Base-by-base conservation (phyloP, 805 yeast species). In the Kuraishia cidri region DNA sequence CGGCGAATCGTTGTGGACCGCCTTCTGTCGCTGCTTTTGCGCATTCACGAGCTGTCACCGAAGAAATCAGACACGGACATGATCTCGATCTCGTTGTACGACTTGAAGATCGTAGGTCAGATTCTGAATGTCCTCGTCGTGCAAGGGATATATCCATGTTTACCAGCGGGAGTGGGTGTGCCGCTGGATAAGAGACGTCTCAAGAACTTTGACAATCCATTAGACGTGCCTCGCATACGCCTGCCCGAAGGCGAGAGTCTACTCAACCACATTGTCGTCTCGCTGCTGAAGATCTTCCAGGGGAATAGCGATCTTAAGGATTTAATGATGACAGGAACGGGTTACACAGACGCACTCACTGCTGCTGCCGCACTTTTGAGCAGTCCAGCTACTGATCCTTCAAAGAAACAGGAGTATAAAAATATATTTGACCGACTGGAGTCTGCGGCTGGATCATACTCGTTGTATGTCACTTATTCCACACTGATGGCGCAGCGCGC, bases 81-180 rank as follows among this genome's bases (percentile, higher is more conserved):
- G 31, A 62, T 82, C 8, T 62, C 80, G 6, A 78, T 90, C 11
- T 84, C 97, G 0, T 62, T 90, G 7, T 87, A 85, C 45, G 97
- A 92, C 50, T 76, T 90, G 68, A 81, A 77, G 48, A 68, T 73
- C 4, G 70, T 92, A 35, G 79, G 81, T 23, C 69, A 65, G 15
- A 48, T 90, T 28, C 52, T 81, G 13, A 80, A 78, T 40, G 37
- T 80, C 8, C 61, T 88, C 2, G 72, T 87, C 0, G 54, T 80
- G 2, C 79, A 77, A 41, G 88, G 94, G 0, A 63, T 90, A 0
- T 80, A 79, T 42, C 73, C 87, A 0, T 69, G 72, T 32, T 39
- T 85, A 1, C 71, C 77, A 0, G 37, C 50, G 6, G 69, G 69
- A 2, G 62, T 77, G 15, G 83, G 87, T 1, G 66, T 84, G 2